Conservation (phyloP, 371 early-diverging fungal genomes). For the Syncephalastrum monosporum region DNA sequence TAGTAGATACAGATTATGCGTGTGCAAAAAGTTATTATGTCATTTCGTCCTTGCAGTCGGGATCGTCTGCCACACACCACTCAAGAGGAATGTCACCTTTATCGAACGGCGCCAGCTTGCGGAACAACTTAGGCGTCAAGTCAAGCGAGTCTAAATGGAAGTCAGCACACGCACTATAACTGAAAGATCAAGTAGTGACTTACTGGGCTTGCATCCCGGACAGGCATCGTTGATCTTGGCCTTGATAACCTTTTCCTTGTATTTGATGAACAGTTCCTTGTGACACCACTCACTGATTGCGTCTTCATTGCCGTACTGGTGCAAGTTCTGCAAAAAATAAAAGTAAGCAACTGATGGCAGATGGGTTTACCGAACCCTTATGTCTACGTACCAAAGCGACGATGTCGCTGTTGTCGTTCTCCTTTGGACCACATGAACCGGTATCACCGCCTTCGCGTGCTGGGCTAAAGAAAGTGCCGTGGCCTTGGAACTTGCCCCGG, state of each 20-base stretch:
- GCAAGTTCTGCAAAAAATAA: conserved; percentile 17
- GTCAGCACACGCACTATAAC: too few species aligned
- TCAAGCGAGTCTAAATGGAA: conserved; percentile 42
- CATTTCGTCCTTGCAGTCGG: too few species aligned
- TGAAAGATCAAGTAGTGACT: conserved; percentile 3
- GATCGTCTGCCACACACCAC: conserved; percentile 29
- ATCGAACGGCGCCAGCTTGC: conserved; percentile 44
- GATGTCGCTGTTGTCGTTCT: conserved; percentile 28
- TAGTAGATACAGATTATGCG: too few species aligned
- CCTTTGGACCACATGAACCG: conserved; percentile 12
- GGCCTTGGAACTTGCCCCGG: conserved; percentile 8
- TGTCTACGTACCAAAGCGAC: conserved; percentile 30
- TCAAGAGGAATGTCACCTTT: conserved; percentile 54
- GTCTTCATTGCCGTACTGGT: conserved; percentile 32
- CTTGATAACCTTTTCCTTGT: conserved; percentile 16
- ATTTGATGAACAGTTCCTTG: conserved; percentile 28
- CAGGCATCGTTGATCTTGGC: conserved; percentile 39
- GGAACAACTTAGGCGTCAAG: conserved; percentile 62
- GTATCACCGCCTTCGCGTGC: conserved; percentile 27
- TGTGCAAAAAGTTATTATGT: too few species aligned
- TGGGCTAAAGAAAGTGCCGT: conserved; percentile 32
- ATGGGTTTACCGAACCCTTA: background rate
- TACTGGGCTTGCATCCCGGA: conserved; percentile 34
- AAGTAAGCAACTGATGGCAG: background rate
- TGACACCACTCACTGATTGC: conserved; percentile 37